Base-by-base conservation (phyloP, 2,329 filamentous ascomycete genomes). In the Cercospora beticola region DNA sequence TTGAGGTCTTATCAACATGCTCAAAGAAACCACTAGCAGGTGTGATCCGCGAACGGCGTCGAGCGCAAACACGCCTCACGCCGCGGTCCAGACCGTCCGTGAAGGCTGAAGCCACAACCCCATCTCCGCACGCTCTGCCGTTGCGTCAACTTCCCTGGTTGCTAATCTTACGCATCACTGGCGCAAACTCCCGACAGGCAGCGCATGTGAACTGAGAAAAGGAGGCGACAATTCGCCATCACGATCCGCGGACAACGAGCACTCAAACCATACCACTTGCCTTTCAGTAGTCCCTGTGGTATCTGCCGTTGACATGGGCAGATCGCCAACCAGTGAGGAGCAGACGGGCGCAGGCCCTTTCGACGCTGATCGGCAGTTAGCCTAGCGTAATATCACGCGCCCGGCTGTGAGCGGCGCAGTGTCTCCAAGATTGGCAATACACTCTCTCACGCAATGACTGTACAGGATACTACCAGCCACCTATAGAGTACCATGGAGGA, bases 401-500 rank as follows among this genome's bases (percentile, higher is more conserved):
- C 46, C 43, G 36, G 26, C 43, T 33, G 21, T 23, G 43, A 46
- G 23, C 60, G 60, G 60, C 60, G 60, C 60, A n/a, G 14, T 54
- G 21, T 18, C n/a, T 63, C 28, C 26, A n/a, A 54, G 16, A 56
- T 63, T 63, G 61, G 46, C 61, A 63, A 63, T 63, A 54, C 23
- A 54, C 60, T 63, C 61, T 49, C 33, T 40, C 23, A 40, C 60
- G 59, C 36, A 33, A 61, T 61, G 36, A 14, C 33, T 23, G 43
- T 12, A 49, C 43, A 21, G 43, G 5, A 23, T 49, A 23, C 18
- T 43, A n/a, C 16, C 36, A 43, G 36, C 36, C 36, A 43, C 36
- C 1, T 52, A 14, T 52, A 52, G 46, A 23, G 18, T 52, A 52
- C 46, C 46, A 23, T 52, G 46, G 46, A 52, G 18, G 5, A 1